Evolutionary conservation across 1,284 basidiomycete species (phyloP).

Genomic region (Gymnopus androsaceus): DNA sequence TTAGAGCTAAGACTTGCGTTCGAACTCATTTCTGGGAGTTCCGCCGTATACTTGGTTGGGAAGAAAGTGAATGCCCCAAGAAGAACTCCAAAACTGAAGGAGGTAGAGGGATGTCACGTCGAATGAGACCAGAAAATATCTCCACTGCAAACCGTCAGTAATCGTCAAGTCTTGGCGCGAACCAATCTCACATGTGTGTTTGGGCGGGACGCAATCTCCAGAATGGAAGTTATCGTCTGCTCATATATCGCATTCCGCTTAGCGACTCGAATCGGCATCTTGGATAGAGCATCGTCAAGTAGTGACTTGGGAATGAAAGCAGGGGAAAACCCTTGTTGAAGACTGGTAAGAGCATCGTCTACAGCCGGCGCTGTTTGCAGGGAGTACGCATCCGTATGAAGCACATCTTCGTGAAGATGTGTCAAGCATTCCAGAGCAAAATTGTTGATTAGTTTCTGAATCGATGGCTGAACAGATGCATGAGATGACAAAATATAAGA

Average conservation of each 20-base stretch:
- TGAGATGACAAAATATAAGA: constrained; percentile 11
- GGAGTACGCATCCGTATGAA: constrained; percentile 60
- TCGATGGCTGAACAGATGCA: constrained; percentile 66
- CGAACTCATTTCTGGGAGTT: constrained; percentile 68
- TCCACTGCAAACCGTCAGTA: constrained; percentile 62
- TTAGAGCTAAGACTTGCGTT: constrained; percentile 7
- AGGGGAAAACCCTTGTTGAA: constrained; percentile 52
- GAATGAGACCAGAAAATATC: constrained; percentile 79
- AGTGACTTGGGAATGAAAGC: constrained; percentile 45
- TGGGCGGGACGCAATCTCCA: constrained; percentile 66
- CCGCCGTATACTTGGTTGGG: constrained; percentile 79
- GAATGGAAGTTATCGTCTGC: constrained; percentile 60
- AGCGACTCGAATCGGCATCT: constrained; percentile 41
- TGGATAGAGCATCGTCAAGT: constrained; percentile 43
- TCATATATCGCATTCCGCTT: constrained; percentile 49
- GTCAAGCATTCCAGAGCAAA: constrained; percentile 70
- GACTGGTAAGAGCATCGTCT: constrained; percentile 43
- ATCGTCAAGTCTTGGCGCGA: constrained; percentile 10
- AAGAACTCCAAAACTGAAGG: constrained; percentile 71
- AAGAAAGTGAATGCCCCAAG: constrained; percentile 68
- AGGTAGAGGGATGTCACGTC: constrained; percentile 74
- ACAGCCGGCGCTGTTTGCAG: constrained; percentile 50
- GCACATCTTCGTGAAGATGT: constrained; percentile 62
- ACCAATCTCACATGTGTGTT: constrained; percentile 65
- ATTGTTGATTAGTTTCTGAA: constrained; percentile 83